Evolutionary conservation across 805 yeast species (phyloP).

Genomic region (Blastobotrys chiropterorum): DNA sequence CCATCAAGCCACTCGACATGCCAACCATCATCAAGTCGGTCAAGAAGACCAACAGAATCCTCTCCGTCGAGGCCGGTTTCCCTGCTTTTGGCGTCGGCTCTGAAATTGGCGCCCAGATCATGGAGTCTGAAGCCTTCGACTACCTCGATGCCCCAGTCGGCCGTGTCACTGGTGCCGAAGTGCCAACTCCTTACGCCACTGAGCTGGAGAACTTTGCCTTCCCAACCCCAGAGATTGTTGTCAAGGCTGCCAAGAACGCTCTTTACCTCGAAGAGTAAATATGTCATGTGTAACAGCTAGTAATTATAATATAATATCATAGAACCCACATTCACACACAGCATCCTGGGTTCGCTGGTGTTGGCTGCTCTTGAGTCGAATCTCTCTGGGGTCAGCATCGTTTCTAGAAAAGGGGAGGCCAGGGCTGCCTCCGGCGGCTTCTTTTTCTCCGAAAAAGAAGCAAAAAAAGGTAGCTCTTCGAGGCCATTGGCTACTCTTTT

Average conservation of each 20-base stretch:
- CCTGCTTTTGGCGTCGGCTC: slow-evolving; percentile 99
- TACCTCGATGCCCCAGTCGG: slow-evolving; percentile 97
- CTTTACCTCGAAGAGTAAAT: slow-evolving; percentile 32
- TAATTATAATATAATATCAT: background rate
- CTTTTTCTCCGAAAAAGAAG: too few relatives aligned
- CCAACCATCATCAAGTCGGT: slow-evolving; percentile 79
- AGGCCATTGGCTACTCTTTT: too few relatives aligned
- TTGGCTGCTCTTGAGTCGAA: too few relatives aligned
- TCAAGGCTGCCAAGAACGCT: slow-evolving; percentile 53
- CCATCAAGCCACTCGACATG: slow-evolving; percentile 93
- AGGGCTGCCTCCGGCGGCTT: too few relatives aligned
- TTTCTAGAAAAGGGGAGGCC: too few relatives aligned
- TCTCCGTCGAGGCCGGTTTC: slow-evolving; percentile 96
- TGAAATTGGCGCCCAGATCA: slow-evolving; percentile 93
- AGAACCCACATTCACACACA: too few relatives aligned
- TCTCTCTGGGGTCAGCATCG: too few relatives aligned
- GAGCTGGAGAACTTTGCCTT: slow-evolving; percentile 96
- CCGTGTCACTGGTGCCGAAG: slow-evolving; percentile 99
- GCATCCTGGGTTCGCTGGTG: too few relatives aligned
- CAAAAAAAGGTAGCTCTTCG: too few relatives aligned
- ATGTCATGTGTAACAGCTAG: slow-evolving; percentile 9
- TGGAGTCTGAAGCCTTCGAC: slow-evolving; percentile 98
- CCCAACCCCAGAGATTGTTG: slow-evolving; percentile 91
- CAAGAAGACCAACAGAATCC: slow-evolving; percentile 93
- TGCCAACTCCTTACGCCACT: slow-evolving; percentile 97